Evolutionary conservation across 1,284 basidiomycete species (phyloP), one percentile per base, ranked within the genome.

Genomic region (Ustilago shanxiensis): DNA sequence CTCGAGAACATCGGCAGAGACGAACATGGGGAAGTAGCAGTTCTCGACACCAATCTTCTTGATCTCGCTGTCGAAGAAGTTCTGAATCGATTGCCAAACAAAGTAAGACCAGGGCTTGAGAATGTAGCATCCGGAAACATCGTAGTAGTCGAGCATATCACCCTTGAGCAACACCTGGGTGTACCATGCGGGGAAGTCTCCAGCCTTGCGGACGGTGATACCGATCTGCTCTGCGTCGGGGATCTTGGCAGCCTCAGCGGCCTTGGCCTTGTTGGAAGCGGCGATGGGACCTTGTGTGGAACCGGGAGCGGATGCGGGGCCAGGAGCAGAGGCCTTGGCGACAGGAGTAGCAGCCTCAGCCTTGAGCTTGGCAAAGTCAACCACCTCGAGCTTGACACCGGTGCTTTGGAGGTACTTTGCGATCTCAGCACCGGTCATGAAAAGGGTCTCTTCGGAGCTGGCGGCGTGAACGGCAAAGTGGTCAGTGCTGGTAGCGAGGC

Each of bases 121-220:
- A 84, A 99, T 98, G 88, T 99, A 99, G 87, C 96, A 99, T 28
- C 96, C 97, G 75, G 94, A 95, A 83, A 99, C 95, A 87, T 92
- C 95, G 88, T 99, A 99, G 88, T 99, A 99, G 86, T 99, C 97
- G 64, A 99, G 88, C 96, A 99, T 98, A 84, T 99, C 95, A 26
- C 95, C 94, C 89, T 99, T 98, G 87, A 96, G 89, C 73, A 99
- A 89, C n/a, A 98, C 95, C 93, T 96, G 80, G 41, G 83, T 79
- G 64, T 86, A 86, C 84, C 84, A 86, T 37, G 84, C 83, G 31
- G 83, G 69, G 66, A 86, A 86, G 69, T 86, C 84, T 45, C 78
- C 77, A 6, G 74, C 80, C 70, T 86, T 86, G 61, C 79, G 81
- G 31, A 85, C 83, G 14, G 82, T 85, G 77, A 86, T 86, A 37